A percentile compares a stretch with the other conserved stretches of the same genome.
phyloP scores from a whole-genome alignment of 2,329 filamentous ascomycete genomes.

The Xylaria polymorpha region DNA sequence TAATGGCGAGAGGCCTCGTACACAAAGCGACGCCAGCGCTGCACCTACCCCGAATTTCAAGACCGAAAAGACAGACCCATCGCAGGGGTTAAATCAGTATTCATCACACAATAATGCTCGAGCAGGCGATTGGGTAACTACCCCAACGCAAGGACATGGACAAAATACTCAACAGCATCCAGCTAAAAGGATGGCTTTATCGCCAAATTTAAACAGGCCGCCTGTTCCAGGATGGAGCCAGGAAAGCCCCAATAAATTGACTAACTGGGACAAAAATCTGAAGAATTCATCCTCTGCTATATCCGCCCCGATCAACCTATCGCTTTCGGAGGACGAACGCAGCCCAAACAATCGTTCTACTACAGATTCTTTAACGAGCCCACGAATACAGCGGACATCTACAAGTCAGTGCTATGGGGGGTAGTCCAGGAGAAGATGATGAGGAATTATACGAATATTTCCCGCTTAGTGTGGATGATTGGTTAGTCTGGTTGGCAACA shows the following conservation, averaged over 20 bases:
- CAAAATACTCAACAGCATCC: slow-evolving; percentile 55
- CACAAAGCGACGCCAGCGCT: slow-evolving; percentile 51
- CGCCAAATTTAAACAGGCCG: slow-evolving; percentile 62
- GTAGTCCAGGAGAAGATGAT: slow-evolving; percentile 77
- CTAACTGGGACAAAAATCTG: slow-evolving; percentile 41
- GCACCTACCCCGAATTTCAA: slow-evolving; percentile 48
- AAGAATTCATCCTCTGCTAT: slow-evolving; percentile 44
- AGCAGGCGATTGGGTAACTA: slow-evolving; percentile 59
- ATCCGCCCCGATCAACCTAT: slow-evolving; percentile 61
- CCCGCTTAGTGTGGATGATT: slow-evolving; percentile 89
- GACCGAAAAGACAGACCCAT: slow-evolving; percentile 48
- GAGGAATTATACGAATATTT: slow-evolving; percentile 96
- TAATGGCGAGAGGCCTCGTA: slow-evolving; percentile 60
- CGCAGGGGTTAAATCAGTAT: slow-evolving; percentile 45
- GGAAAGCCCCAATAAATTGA: slow-evolving; percentile 45
- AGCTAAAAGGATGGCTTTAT: slow-evolving; percentile 64
- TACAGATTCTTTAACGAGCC: slow-evolving; percentile 62
- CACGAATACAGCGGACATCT: slow-evolving; percentile 52
- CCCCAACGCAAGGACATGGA: slow-evolving; percentile 48
- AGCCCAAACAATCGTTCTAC: slow-evolving; percentile 64
- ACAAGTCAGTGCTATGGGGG: slow-evolving; percentile 56
- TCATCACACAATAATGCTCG: slow-evolving; percentile 48
- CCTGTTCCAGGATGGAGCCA: slow-evolving; percentile 64
- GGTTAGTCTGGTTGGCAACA: slow-evolving; percentile 57
- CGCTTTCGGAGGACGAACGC: slow-evolving; percentile 70